Evolutionary conservation across 345 rosid genomes (phyloP), one percentile per base, ranked within the genome.

Genomic region (Eucalyptus dawsonii): DNA sequence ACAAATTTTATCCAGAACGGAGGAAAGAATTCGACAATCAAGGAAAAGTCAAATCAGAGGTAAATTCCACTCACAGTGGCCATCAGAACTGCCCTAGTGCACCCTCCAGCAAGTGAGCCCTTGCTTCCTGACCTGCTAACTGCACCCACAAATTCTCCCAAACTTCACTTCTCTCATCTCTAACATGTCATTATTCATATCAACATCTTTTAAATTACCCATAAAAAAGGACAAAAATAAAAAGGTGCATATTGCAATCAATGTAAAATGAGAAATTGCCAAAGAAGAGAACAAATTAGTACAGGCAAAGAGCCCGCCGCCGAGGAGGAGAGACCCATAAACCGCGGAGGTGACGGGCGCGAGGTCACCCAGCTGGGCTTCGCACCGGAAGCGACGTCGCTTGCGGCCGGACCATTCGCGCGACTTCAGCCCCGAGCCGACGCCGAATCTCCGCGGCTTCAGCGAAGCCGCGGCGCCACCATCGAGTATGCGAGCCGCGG

Each of bases 241-340:
- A 85, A 86, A 85, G 21, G 40, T 51, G 56, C 31, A 5, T 81
- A 62, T 25, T 45, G 37, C 80, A 89, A 65, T 27, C 31, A 25
- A 88, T 14, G 49, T 19, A 50, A 42, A 42, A 50, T 10, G 87
- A 87, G 40, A 49, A 47, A 76, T 89, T 50, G 21, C 21, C 42
- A 53, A 62, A 76, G 47, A 76, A 76, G 16, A 86, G 49, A 42
- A 31, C 69, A 51, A 72, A 62, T n/a, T 81, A 86, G 50, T 94
- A 97, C 98, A 95, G 86, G 98, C 98, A 89, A 94, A 95, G 92
- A 95, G 93, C 86, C 98, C 98, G 81, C 98, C 98, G 62, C 95
- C 93, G 80, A 96, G 89, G 47, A 97, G 97, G 53, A 96, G 92
- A 72, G 87, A 87, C 42, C 97, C 99, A 87, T 97, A 97, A 80